phyloP scores from a whole-genome alignment of 352 stramenopile genomes.

The Pythium phragmiticola region DNA sequence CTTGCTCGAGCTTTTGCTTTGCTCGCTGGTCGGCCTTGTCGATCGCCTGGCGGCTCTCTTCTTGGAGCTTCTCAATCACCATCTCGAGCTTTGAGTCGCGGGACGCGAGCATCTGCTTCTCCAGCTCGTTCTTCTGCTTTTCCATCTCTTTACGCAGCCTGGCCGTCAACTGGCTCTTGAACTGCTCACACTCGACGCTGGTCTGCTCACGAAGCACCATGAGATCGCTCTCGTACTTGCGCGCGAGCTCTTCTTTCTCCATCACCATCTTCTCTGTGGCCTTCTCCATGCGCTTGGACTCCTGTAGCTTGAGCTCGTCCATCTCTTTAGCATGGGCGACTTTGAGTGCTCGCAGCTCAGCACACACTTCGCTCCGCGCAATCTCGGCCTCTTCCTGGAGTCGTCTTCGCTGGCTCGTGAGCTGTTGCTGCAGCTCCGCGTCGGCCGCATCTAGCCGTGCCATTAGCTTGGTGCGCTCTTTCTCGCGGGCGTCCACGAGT shows the following conservation, averaged over 20 bases:
- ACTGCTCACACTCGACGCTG: slow-evolving; percentile 62
- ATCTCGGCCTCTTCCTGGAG: slow-evolving; percentile 72
- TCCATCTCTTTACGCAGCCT: slow-evolving; percentile 59
- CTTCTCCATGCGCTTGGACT: slow-evolving; percentile 37
- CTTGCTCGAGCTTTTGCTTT: slow-evolving; percentile 50
- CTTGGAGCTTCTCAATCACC: slow-evolving; percentile 78
- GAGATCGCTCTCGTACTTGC: slow-evolving; percentile 64
- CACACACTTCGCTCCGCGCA: slow-evolving; percentile 52
- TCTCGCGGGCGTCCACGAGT: slow-evolving; percentile 69
- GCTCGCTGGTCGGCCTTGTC: slow-evolving; percentile 49
- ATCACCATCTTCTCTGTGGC: slow-evolving; percentile 43
- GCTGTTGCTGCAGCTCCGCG: slow-evolving; percentile 76
- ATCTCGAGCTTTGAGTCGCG: slow-evolving; percentile 81
- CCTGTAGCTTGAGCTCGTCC: slow-evolving; percentile 53
- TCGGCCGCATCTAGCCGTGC: slow-evolving; percentile 69
- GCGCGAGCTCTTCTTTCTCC: slow-evolving; percentile 64
- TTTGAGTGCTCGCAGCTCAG: slow-evolving; percentile 51
- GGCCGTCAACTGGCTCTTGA: slow-evolving; percentile 48
- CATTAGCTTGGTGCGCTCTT: slow-evolving; percentile 73
- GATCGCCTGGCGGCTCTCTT: slow-evolving; percentile 58
- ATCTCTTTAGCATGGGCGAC: slow-evolving; percentile 54
- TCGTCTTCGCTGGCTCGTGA: slow-evolving; percentile 61
- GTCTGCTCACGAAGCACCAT: slow-evolving; percentile 53
- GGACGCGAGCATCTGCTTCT: slow-evolving; percentile 67
- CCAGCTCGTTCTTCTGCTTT: slow-evolving; percentile 56